Evolutionary conservation across 2,329 filamentous ascomycete genomes (phyloP), one percentile per base, ranked within the genome.

Genomic region (Colletotrichum caudatum): DNA sequence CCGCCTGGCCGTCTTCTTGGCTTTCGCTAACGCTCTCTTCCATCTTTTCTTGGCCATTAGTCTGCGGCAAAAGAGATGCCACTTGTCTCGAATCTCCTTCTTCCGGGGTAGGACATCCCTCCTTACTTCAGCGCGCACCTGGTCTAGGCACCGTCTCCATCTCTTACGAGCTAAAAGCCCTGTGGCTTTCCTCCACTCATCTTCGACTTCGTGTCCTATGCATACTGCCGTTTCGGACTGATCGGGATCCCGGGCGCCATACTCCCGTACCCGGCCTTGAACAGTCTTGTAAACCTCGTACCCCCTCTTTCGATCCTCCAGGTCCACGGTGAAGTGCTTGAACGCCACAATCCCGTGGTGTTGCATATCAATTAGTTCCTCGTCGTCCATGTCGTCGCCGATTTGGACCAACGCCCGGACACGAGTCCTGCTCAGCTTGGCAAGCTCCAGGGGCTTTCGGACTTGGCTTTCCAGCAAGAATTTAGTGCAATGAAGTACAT

Each of bases 41-140:
- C 59, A 61, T 61, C 44, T 61, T n/a, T 61, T 7, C 6, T 23
- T 46, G 20, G 5, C 59, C 23, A 23, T 20, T 37, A 61, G 7
- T 37, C 59, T 46, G 26, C 59, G 44, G 41, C 41, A 61, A 35
- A 37, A n/a, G 41, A 61, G 44, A 61, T 50, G 20, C 59, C 59
- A 61, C 26, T 9, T 35, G 20, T 51, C 41, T 9, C 26, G 59
- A 33, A 35, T 61, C 44, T 61, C 18, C 33, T 48, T 61, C 59
- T 61, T 61, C 3, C 9, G 44, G 14, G 59, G 44, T 37, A 61
- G 11, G 54, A 57, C 35, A 61, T 48, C 44, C 41, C 59, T 46
- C 26, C 41, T 48, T 16, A 61, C 59, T 6, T 35, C 26, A 20
- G 59, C 18, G 16, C 59, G 59, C 33, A 61, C 44, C 33, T 23